Percentiles rank a stretch among this genome's conserved stretches.
Conservation (phyloP, 768 basidiomycete genomes). For the Tylopilus sp. region DNA sequence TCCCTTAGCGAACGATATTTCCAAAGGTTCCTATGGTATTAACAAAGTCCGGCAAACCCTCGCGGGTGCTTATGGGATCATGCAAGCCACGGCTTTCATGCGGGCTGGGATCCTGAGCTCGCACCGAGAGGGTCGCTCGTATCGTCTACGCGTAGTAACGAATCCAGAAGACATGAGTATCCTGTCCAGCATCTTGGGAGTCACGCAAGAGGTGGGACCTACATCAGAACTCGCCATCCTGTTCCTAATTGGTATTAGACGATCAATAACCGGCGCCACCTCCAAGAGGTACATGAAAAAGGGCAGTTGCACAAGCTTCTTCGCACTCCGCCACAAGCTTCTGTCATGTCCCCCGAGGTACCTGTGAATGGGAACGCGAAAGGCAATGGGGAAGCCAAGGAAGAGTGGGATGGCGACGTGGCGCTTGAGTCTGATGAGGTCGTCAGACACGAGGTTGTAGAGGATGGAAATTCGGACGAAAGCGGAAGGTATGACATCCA, state of each 20-base stretch:
- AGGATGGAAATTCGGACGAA: constrained; percentile 41
- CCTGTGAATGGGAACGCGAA: constrained; percentile 9
- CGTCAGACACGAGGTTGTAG: background rate
- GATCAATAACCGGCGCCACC: constrained; percentile 66
- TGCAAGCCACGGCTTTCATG: constrained; percentile 71
- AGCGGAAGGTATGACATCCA: constrained; percentile 57
- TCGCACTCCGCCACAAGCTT: constrained; percentile 33
- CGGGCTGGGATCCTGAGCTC: constrained; percentile 61
- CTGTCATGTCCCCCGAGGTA: constrained; percentile 20
- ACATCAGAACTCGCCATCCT: background rate
- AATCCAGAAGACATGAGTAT: constrained; percentile 72
- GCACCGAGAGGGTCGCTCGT: constrained; percentile 47
- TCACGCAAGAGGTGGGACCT: constrained; percentile 72
- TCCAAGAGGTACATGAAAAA: constrained; percentile 65
- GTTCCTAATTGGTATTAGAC: constrained; percentile 42
- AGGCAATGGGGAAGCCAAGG: constrained; percentile 13
- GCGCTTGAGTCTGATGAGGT: constrained; percentile 27
- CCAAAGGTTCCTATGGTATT: constrained; percentile 82
- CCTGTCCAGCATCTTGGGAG: constrained; percentile 72
- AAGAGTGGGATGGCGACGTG: constrained; percentile 42
- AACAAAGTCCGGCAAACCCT: constrained; percentile 77
- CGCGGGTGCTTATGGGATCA: constrained; percentile 73
- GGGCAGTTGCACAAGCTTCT: constrained; percentile 57
- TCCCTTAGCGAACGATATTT: constrained; percentile 84
- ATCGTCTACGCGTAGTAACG: constrained; percentile 41